Base-by-base conservation (phyloP, 1,284 basidiomycete species). In the Omphalotus olearius region DNA sequence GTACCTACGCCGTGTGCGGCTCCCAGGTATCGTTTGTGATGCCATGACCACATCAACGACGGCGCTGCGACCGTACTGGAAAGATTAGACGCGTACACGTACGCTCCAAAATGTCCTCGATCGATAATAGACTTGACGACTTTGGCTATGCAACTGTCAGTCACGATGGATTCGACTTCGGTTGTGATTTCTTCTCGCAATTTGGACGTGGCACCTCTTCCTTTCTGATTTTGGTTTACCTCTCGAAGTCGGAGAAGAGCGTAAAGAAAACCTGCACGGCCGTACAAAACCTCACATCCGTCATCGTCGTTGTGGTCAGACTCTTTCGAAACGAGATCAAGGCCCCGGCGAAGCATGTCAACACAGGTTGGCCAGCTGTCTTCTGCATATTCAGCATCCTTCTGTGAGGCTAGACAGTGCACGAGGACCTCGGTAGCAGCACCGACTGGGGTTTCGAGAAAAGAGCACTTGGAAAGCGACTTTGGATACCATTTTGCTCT, bases 31-130 rank as follows among this genome's bases (percentile, higher is more conserved):
- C 73, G 66, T 58, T 74, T 78, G 14, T 69, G 66, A 56, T 78
- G 74, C 79, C 79, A 81, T 7, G 64, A 67, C 80, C 79, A 82
- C 78, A 80, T 80, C 28, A 81, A 66, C 4, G 75, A 70, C 0
- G 74, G 69, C 3, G 56, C 52, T 50, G 44, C 40, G 26, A 54
- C 48, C 17, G 23, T 59, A 25, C 51, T 49, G 23, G 57, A 57
- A 33, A 62, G 50, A 20, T 66, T 64, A 33, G 52, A 60, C 26
- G 54, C 49, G 60, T 75, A 75, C 17, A 56, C 52, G 45, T 54
- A 57, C 1, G 75, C 72, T 2, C 78, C 79, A 25, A 63, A 54
- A 51, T 60, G 65, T 25, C 79, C 79, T 46, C 76, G 68, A 28
- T 54, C 49, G 23, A 82, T 63, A 54, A 82, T 76, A 17, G 74